Evolutionary conservation across 2,329 filamentous ascomycete genomes (phyloP), one percentile per base, ranked within the genome.

Genomic region (Bipolaris bicolor): DNA sequence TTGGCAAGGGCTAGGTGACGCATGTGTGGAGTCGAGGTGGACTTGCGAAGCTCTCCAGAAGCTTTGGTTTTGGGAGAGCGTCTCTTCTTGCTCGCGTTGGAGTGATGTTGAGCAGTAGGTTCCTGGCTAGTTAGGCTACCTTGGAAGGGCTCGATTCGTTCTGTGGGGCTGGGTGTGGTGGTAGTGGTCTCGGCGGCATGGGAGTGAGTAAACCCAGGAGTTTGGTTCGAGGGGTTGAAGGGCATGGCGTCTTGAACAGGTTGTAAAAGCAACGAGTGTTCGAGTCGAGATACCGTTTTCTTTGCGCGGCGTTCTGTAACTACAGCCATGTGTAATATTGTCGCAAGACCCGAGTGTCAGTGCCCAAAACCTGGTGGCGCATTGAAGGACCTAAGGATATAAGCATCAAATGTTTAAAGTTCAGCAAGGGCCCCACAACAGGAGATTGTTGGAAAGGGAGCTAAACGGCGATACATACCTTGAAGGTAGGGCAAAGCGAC

Each of bases 11-110:
- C 69, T 36, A 78, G 63, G 51, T 75, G 78, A 65, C 77, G 79
- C 68, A 82, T 76, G 65, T 81, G 80, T 61, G 81, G 80, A 58
- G 79, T 82, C 15, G 81, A 82, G 5, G 75, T 73, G 47, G 78
- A 77, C 49, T 79, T 73, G 60, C 78, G 75, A 55, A 81, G 74
- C 49, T 75, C 70, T 33, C 68, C 61, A n/a, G 74, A 65, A n/a
- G 65, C 57, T 61, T 78, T 80, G 64, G 66, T 72, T 64, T 78
- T 79, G 53, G 74, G 75, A 2, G 72, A 63, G 44, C 75, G 74
- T 62, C 71, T 67, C 55, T 76, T 79, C 58, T 77, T 77, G 57
- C 50, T 65, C 16, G 63, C 52, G 13, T 70, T 68, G 20, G 65
- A 65, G n/a, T 69, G 67, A 47, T 63, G 44, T 39, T 69, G 66